Conservation (phyloP, 805 yeast genomes). For the Yamadazyma laniorum region DNA sequence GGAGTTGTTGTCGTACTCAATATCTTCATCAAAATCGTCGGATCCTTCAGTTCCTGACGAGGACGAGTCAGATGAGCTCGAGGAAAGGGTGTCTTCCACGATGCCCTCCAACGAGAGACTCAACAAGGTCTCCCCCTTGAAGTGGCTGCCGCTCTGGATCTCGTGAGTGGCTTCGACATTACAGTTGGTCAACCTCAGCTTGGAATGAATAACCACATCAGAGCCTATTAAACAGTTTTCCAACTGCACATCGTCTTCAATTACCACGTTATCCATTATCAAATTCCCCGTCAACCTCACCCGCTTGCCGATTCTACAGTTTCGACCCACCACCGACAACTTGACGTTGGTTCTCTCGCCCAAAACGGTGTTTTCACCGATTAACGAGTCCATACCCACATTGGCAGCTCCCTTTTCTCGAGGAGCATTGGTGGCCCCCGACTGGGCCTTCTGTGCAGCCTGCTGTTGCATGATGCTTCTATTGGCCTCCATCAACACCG, state of each 20-base stretch:
- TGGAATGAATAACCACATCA: conserved; percentile 59
- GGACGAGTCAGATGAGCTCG: conserved; percentile 29
- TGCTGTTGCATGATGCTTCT: conserved; percentile 67
- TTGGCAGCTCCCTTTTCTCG: conserved; percentile 63
- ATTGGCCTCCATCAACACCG: conserved; percentile 88
- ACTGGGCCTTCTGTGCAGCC: conserved; percentile 33
- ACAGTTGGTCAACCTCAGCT: conserved; percentile 71
- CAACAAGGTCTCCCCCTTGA: conserved; percentile 60
- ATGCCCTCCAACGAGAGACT: conserved; percentile 43
- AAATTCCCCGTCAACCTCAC: conserved; percentile 89
- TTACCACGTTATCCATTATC: conserved; percentile 61
- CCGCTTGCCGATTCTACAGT: conserved; percentile 76
- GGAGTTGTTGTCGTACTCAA: conserved; percentile 57
- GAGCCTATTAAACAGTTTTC: conserved; percentile 89
- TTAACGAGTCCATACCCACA: conserved; percentile 82
- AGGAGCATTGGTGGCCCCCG: conserved; percentile 5
- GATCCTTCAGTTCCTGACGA: conserved; percentile 26
- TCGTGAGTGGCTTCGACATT: conserved; percentile 78
- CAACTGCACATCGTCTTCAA: conserved; percentile 75
- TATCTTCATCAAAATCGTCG: conserved; percentile 29
- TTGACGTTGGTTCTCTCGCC: conserved; percentile 87
- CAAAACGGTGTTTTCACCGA: conserved; percentile 64
- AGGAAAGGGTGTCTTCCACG: conserved; percentile 32
- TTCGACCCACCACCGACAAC: conserved; percentile 73
- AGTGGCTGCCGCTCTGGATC: conserved; percentile 54